A percentile compares a stretch with the other conserved stretches of the same genome.
Evolutionary conservation across 2,329 filamentous ascomycete species (phyloP).

Genomic region (Thelonectria olida): DNA sequence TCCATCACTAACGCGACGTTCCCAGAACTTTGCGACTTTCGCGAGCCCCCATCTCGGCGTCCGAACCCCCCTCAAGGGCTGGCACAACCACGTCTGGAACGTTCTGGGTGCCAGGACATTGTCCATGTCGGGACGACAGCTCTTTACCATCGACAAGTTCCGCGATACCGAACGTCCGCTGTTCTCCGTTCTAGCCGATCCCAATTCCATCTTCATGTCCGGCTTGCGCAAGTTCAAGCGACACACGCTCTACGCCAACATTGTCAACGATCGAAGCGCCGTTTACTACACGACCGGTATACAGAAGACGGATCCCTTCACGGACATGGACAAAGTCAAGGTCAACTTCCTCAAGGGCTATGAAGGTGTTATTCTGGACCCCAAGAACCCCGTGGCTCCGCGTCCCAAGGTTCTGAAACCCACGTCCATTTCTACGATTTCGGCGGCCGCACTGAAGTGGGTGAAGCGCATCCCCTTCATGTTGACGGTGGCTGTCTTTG

Average conservation of each 20-base stretch:
- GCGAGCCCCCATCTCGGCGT: constrained; percentile 86
- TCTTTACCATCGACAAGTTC: constrained; percentile 89
- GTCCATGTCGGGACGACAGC: constrained; percentile 83
- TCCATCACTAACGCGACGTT: constrained; percentile 20
- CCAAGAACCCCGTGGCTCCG: constrained; percentile 65
- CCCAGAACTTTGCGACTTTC: constrained; percentile 90
- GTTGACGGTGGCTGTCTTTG: constrained; percentile 71
- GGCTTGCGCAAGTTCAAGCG: constrained; percentile 80
- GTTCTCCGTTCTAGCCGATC: constrained; percentile 82
- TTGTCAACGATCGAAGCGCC: constrained; percentile 84
- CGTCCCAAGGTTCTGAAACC: constrained; percentile 47
- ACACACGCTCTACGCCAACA: constrained; percentile 84
- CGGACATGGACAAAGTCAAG: constrained; percentile 71
- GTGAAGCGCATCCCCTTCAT: constrained; percentile 69
- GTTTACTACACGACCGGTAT: constrained; percentile 87
- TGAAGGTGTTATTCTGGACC: constrained; percentile 79
- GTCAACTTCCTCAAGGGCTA: constrained; percentile 80
- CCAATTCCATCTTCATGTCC: constrained; percentile 84
- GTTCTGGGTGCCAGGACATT: constrained; percentile 83
- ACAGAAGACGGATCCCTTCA: constrained; percentile 79
- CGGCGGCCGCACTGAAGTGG: constrained; percentile 44
- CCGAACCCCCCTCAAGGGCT: constrained; percentile 72
- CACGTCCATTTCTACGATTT: constrained; percentile 45
- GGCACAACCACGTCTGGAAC: constrained; percentile 78
- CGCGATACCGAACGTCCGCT: constrained; percentile 83